Conservation (phyloP, 75 land plant genomes). For the Cryptomeria japonica region DNA sequence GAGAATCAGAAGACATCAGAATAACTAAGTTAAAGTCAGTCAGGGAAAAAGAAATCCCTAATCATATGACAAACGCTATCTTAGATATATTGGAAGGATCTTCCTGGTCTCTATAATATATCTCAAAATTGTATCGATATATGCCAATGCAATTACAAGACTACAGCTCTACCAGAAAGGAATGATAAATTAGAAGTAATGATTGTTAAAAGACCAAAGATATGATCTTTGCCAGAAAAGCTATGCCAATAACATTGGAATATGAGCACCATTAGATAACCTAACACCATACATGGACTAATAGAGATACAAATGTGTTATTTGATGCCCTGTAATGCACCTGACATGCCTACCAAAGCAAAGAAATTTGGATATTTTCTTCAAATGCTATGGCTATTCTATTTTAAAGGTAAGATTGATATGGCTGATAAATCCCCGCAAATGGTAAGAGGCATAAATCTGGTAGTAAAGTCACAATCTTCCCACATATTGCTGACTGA, state of each 20-base stretch:
- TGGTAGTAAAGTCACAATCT: background rate
- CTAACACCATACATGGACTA: background rate
- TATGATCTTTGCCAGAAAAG: background rate
- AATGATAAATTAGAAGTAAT: background rate
- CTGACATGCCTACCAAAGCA: background rate
- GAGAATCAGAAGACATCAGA: background rate
- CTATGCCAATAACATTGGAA: background rate
- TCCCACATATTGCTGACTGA: background rate
- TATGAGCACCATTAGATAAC: background rate
- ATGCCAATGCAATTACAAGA: background rate
- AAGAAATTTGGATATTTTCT: background rate
- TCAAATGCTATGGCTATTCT: background rate
- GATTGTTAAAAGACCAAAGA: background rate
- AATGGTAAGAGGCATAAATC: background rate
- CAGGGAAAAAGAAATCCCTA: background rate
- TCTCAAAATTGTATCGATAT: background rate
- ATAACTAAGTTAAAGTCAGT: background rate
- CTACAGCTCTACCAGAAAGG: background rate
- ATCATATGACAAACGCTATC: background rate
- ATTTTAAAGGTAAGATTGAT: background rate
- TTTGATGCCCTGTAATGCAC: background rate
- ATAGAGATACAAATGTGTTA: background rate
- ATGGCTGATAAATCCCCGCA: background rate
- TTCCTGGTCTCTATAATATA: background rate
- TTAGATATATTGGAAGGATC: background rate